These are phyloP conservation scores for Fraxinus quadrangulata DNA, from an alignment of 257 asterid species.

Conservation along the genomic window DNA sequence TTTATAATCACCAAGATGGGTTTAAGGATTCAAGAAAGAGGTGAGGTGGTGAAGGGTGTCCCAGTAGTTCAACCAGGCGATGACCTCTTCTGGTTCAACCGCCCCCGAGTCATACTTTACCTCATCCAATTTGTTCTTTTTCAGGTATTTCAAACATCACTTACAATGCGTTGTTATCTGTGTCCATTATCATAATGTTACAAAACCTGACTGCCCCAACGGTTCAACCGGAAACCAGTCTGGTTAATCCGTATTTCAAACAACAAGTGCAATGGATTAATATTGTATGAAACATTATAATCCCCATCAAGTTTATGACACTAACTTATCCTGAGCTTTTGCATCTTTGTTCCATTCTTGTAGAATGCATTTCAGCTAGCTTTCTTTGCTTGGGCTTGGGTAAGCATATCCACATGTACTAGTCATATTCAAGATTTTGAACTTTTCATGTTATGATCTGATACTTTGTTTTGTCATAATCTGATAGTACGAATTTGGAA, in stretches of 20 bases:
- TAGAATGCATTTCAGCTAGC: constrained; percentile 75
- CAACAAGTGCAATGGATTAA: not conserved
- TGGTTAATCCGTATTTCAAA: not conserved
- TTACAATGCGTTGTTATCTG: not conserved
- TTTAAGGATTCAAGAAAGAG: constrained; percentile 54
- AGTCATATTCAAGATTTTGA: not conserved
- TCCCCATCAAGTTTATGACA: not conserved
- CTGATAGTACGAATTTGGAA: constrained; percentile 54
- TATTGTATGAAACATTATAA: not conserved
- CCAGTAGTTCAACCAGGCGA: constrained; percentile 62
- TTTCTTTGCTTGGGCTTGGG: constrained; percentile 74
- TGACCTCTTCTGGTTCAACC: constrained; percentile 70
- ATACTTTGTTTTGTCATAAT: not conserved
- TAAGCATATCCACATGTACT: constrained; percentile 27
- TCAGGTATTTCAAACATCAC: constrained; percentile 45
- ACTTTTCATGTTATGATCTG: not conserved
- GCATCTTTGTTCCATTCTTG: not conserved
- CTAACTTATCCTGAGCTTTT: constrained; percentile 20
- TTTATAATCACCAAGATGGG: constrained; percentile 73
- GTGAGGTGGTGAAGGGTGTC: constrained; percentile 60
- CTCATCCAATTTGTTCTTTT: constrained; percentile 64
- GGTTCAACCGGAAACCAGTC: not conserved
- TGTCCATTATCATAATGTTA: not conserved
- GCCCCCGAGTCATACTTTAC: constrained; percentile 56
- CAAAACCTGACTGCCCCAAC: not conserved